Conservation (phyloP, 345 rosid species). For the Acer negundo region DNA sequence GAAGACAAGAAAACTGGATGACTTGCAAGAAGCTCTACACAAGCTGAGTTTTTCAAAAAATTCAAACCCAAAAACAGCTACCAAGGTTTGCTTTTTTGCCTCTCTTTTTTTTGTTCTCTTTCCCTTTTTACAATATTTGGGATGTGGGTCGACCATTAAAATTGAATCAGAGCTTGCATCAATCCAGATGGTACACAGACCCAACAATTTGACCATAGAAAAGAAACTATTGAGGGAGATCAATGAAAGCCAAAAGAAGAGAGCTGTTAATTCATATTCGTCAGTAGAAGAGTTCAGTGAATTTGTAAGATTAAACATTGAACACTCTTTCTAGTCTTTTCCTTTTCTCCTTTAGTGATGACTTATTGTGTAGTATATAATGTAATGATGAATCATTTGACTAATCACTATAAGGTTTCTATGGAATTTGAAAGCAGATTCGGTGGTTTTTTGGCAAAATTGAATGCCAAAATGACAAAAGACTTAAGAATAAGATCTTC, state of each 20-base stretch:
- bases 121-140: too few species aligned
- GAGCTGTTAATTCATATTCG: constrained; percentile 1
- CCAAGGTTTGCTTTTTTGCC: too few species aligned
- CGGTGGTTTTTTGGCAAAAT: neutral
- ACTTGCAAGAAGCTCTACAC: neutral
- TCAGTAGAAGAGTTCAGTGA: neutral
- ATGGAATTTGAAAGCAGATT: neutral
- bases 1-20: neutral
- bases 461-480: neutral
- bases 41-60: constrained; percentile 9
- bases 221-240: constrained; percentile 8
- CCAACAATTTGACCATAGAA: constrained; percentile 10
- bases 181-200: constrained; percentile 15
- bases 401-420: too few species aligned
- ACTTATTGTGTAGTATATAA: too few species aligned
- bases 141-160: too few species aligned
- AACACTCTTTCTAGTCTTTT: too few species aligned
- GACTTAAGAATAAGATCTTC: neutral
- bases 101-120: too few species aligned
- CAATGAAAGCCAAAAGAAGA: neutral
- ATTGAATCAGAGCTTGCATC: neutral
- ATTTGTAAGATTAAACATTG: constrained; percentile 2
- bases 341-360: too few species aligned
- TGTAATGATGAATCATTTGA: too few species aligned
- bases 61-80: neutral